phyloP scores from a whole-genome alignment of 2,329 filamentous ascomycete genomes.

The Periconia sp. region DNA sequence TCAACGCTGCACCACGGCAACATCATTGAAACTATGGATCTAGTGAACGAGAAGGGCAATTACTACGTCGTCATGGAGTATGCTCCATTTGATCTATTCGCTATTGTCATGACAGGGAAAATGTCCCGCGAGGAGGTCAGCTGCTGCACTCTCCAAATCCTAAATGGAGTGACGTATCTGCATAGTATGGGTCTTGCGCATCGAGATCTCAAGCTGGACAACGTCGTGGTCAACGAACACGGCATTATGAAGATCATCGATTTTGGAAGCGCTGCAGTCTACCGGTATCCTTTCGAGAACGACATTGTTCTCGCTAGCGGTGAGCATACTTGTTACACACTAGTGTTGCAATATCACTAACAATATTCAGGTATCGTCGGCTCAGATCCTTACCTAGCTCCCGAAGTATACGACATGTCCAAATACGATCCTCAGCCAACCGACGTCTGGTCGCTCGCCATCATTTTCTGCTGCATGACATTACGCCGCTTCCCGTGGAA shows the following conservation, averaged over 20 bases:
- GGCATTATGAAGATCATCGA: slow-evolving; percentile 99
- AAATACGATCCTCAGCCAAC: slow-evolving; percentile 94
- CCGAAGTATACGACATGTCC: slow-evolving; percentile 91
- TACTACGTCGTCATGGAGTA: slow-evolving; percentile 99
- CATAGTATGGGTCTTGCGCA: slow-evolving; percentile 96
- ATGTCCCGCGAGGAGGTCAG: slow-evolving; percentile 92
- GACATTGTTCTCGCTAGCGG: slow-evolving; percentile 81
- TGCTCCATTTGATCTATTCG: slow-evolving; percentile 93
- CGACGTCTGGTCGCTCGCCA: slow-evolving; percentile 97
- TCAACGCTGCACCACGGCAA: slow-evolving; percentile 97
- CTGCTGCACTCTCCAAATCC: slow-evolving; percentile 91
- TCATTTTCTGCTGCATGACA: slow-evolving; percentile 99
- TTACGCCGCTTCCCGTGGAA: slow-evolving; percentile 97
- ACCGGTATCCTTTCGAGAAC: slow-evolving; percentile 95
- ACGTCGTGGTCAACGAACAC: slow-evolving; percentile 93
- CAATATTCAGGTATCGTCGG: slow-evolving; percentile 69
- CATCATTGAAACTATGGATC: slow-evolving; percentile 96
- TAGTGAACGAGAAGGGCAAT: slow-evolving; percentile 88
- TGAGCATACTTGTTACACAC: slow-evolving; percentile 52
- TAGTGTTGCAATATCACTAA: slow-evolving; percentile 19
- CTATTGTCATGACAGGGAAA: slow-evolving; percentile 98
- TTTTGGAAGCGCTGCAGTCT: slow-evolving; percentile 96
- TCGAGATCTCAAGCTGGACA: slow-evolving; percentile 94
- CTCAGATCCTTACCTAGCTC: slow-evolving; percentile 94
- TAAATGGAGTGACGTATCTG: slow-evolving; percentile 92